Evolutionary conservation across 805 yeast species (phyloP), one percentile per base, ranked within the genome.

Genomic region (Nakazawaea ernobii): DNA sequence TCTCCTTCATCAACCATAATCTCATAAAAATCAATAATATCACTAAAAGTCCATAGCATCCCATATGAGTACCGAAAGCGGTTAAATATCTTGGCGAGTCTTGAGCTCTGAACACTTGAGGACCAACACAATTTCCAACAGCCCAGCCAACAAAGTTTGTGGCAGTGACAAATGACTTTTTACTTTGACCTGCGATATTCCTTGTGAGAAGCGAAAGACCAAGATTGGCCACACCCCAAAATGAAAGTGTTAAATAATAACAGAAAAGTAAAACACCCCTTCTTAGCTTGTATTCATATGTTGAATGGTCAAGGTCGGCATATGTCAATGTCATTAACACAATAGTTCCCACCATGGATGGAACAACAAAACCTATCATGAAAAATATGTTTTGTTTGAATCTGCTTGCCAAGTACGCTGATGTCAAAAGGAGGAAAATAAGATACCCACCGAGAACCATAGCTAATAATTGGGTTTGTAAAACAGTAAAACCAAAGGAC

Each of bases 371-470:
- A 9, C 52, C 48, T 8, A 60, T 42, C 60, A 63, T 55, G 40
- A 58, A 42, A 11, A 45, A 37, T 26, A 49, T 40, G 37, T 51
- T 54, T 43, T 59, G 60, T n/a, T 53, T 48, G 35, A 43, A 37
- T 44, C 42, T 53, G 20, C 46, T 43, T 3, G 65, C 50, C 8
- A 62, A 39, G 49, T 53, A 59, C 9, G 66, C 62, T 14, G 60
- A 53, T 39, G 52, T 29, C 36, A 51, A 46, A 30, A 60, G 47
- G 48, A 63, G 46, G 37, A 63, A 28, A 24, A 62, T 53, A 39
- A 62, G 52, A 48, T 63, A 60, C 2, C 62, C 63, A 40, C 70
- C 71, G 8, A 58, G 47, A 10, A 61, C 60, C 57, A 67, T 64
- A 33, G 67, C 55, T 29, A 65, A 53, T 27, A 67, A 54, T 30